A percentile compares a stretch with the other conserved stretches of the same genome.
phyloP scores from a whole-genome alignment of 2,329 filamentous ascomycete species.

The Aulographum hederae region DNA sequence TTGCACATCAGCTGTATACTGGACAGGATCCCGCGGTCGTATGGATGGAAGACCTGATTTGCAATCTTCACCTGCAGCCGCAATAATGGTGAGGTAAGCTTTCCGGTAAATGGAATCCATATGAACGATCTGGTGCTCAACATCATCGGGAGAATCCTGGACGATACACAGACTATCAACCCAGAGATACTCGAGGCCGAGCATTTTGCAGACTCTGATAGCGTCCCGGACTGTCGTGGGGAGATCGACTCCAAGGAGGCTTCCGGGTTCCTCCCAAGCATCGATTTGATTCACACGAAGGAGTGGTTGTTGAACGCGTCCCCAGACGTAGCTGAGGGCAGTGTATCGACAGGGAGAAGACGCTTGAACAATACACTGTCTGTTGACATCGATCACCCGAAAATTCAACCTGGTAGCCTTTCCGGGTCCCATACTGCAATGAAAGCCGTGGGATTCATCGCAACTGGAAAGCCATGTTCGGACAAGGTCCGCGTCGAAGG shows the following conservation, averaged over 20 bases:
- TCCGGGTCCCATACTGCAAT: too few relatives aligned
- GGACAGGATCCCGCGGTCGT: conserved; percentile 1
- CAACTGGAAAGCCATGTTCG: not conserved
- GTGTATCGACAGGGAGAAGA: not conserved
- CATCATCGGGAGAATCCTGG: conserved; percentile 3
- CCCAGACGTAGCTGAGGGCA: conserved; percentile 5
- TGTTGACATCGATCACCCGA: conserved; percentile 2
- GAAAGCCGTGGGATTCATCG: not conserved
- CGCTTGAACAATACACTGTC: conserved; percentile 1
- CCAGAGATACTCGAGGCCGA: conserved; percentile 5
- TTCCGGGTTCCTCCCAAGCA: not conserved
- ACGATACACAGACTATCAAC: conserved; percentile 5
- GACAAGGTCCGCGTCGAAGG: not conserved
- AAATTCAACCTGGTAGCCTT: too few relatives aligned
- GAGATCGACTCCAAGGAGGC: not conserved
- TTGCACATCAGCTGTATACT: not conserved
- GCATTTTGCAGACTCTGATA: conserved; percentile 1
- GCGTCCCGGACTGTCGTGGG: conserved; percentile 4
- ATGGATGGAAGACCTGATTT: not conserved
- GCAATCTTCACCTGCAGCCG: not conserved
- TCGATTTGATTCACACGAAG: not conserved
- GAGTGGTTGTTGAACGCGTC: not conserved
- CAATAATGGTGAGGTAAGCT: conserved; percentile 4
- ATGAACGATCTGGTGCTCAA: not conserved
- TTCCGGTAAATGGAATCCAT: conserved; percentile 4